Percentiles rank a stretch among this genome's conserved stretches.
Conservation (phyloP, 805 yeast species). For the Sungouiozyma ichnusensis region DNA sequence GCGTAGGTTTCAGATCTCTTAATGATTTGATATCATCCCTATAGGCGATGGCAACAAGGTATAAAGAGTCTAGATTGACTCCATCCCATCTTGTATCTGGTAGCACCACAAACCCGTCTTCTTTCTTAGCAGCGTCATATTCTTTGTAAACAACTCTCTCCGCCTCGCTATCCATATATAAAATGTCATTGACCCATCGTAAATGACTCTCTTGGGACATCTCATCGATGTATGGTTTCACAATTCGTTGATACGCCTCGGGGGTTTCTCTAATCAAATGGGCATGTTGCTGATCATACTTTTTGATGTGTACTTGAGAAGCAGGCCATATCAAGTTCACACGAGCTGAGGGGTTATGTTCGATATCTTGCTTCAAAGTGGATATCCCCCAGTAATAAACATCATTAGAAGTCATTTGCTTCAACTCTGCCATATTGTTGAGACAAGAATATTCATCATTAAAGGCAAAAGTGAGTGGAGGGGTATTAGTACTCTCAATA, state of each 20-base stretch:
- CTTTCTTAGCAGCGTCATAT: conserved; percentile 33
- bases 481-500: neutral
- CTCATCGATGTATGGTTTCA: conserved; percentile 64
- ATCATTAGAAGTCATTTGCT: conserved; percentile 57
- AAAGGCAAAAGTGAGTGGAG: conserved; percentile 6
- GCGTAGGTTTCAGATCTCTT: conserved; percentile 56
- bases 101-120: conserved; percentile 56
- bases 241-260: conserved; percentile 49
- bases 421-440: conserved; percentile 18
- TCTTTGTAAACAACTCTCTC: conserved; percentile 69
- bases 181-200: conserved; percentile 83
- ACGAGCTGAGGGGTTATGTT: conserved; percentile 48
- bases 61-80: conserved; percentile 52
- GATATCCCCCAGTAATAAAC: conserved; percentile 75
- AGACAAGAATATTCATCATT: conserved; percentile 15
- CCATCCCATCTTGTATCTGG: conserved; percentile 99
- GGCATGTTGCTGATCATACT: conserved; percentile 46
- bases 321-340: conserved; percentile 82
- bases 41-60: conserved; percentile 66
- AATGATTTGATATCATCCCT: conserved; percentile 60
- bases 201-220: conserved; percentile 63
- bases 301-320: conserved; percentile 68
- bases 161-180: conserved; percentile 72
- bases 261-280: conserved; percentile 79
- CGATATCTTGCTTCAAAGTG: conserved; percentile 36